Conservation (phyloP, 1,284 basidiomycete genomes). For the Ganoderma sinense region DNA sequence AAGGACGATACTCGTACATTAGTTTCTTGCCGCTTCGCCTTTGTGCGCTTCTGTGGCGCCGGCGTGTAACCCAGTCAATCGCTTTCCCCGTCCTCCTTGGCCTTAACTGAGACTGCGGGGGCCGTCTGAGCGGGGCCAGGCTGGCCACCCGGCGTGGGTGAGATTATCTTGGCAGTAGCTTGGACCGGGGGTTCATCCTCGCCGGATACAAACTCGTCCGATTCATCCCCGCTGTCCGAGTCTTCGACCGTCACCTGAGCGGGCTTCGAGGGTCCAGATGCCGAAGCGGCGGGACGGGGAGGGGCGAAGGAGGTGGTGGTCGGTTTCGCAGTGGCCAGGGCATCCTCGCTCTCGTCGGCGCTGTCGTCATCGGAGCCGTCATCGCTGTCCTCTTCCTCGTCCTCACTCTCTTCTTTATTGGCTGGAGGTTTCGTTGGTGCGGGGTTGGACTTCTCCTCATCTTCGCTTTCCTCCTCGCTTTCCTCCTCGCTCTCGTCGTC, state of each 20-base stretch:
- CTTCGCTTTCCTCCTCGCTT: conserved; percentile 46
- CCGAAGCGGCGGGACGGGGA: not conserved
- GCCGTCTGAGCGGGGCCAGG: conserved; percentile 28
- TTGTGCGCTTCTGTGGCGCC: not conserved
- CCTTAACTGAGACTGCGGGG: conserved; percentile 23
- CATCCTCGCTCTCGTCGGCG: not conserved
- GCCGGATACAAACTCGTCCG: conserved; percentile 1
- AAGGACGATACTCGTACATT: conserved; percentile 10
- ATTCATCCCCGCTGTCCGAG: conserved; percentile 43
- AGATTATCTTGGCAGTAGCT: not conserved
- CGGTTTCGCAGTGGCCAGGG: not conserved
- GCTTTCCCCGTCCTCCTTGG: conserved; percentile 21
- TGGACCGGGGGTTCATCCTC: conserved; percentile 2
- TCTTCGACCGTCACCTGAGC: conserved; percentile 35
- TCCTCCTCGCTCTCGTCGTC: conserved; percentile 55
- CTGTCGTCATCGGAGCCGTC: conserved; percentile 18
- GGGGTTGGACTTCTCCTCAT: conserved; percentile 39
- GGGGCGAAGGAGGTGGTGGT: not conserved
- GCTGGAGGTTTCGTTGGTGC: conserved; percentile 18
- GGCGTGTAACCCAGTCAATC: conserved; percentile 5
- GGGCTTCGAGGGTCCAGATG: not conserved
- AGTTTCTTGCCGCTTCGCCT: conserved; percentile 6
- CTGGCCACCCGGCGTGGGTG: not conserved
- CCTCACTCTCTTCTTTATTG: conserved; percentile 29
- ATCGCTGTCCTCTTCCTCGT: conserved; percentile 35